A percentile compares a stretch with the other conserved stretches of the same genome.
Conservation (phyloP, 768 basidiomycete genomes). For the Lentinula lateritia region DNA sequence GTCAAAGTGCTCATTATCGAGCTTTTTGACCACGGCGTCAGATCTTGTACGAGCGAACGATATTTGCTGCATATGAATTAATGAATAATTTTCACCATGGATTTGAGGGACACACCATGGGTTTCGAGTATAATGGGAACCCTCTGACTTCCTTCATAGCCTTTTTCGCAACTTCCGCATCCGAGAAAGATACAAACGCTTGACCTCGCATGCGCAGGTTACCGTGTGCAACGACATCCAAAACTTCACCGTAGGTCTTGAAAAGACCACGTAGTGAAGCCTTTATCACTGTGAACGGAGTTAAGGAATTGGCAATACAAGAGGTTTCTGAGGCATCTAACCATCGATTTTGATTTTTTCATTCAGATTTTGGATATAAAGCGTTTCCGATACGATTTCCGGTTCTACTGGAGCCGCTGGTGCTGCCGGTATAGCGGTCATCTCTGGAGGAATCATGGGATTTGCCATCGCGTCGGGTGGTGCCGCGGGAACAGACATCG, state of each 20-base stretch:
- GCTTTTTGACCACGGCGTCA: conserved; percentile 80
- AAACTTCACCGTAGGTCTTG: conserved; percentile 87
- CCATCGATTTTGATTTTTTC: conserved; percentile 84
- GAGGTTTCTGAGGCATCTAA: background rate
- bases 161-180: conserved; percentile 75
- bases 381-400: conserved; percentile 69
- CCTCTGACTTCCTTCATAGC: conserved; percentile 90
- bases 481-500: conserved; percentile 23
- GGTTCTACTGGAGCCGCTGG: conserved; percentile 20
- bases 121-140: conserved; percentile 94
- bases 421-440: too few relatives aligned
- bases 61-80: conserved; percentile 65
- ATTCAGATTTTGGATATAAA: conserved; percentile 95
- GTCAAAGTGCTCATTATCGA: conserved; percentile 65
- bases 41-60: conserved; percentile 86
- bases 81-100: conserved; percentile 1
- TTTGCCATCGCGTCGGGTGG: conserved; percentile 19
- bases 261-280: conserved; percentile 83
- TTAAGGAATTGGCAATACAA: background rate
- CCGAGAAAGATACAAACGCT: conserved; percentile 91
- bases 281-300: conserved; percentile 62
- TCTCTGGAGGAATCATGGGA: background rate
- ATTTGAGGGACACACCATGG: conserved; percentile 59
- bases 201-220: conserved; percentile 98
- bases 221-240: conserved; percentile 92